Evolutionary conservation across 371 early-diverging fungal genomes (phyloP).

Genomic region (Polyrhizophydium stewartii): DNA sequence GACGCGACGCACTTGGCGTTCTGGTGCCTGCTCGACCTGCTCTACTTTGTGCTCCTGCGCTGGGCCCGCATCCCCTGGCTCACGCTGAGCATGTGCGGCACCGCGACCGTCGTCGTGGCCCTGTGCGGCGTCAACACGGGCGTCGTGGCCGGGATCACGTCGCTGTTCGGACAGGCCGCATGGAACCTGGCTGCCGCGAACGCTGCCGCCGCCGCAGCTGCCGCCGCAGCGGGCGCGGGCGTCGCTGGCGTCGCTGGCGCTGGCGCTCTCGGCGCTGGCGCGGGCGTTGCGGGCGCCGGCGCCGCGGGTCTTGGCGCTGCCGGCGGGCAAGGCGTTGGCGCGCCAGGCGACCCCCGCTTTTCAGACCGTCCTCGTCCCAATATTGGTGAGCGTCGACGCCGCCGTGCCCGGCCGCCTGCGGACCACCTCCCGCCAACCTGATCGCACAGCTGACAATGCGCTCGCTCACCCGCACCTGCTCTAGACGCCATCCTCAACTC

Average conservation of each 20-base stretch:
- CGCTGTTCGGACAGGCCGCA: background rate
- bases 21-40: slow-evolving; percentile 22
- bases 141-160: slow-evolving; percentile 5
- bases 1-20: background rate
- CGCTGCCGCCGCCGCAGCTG: no score
- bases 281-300: background rate
- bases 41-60: slow-evolving; percentile 19
- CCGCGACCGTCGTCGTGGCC: slow-evolving; percentile 4
- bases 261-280: background rate
- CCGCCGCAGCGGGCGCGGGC: background rate
- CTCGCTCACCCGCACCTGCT: background rate
- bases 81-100: slow-evolving; percentile 9
- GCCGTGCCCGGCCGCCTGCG: slow-evolving; percentile 2
- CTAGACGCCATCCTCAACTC: slow-evolving; percentile 12
- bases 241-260: background rate
- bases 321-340: background rate
- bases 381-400: background rate
- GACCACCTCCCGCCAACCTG: background rate
- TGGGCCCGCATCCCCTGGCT: slow-evolving; percentile 17
- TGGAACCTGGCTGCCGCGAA: no score
- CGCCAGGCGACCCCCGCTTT: background rate
- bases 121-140: slow-evolving; percentile 14
- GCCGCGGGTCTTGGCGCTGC: background rate
- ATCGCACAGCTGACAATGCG: background rate
- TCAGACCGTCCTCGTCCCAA: background rate